Conservation (phyloP, 805 yeast species). For the Candida yuanshanica region DNA sequence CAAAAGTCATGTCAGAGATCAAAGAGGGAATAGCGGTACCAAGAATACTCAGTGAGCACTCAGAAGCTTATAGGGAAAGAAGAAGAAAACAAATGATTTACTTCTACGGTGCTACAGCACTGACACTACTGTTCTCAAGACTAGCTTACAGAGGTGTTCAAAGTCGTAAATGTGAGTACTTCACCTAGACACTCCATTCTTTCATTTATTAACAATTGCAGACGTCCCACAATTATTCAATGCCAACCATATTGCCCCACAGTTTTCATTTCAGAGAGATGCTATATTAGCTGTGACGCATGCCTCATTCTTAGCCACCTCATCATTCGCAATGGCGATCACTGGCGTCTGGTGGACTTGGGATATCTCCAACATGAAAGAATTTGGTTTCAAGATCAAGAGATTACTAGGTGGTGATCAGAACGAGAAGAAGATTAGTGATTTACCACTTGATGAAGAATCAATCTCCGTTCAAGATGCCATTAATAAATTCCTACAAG, state of each 20-base stretch:
- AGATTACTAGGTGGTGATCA: conserved; percentile 62
- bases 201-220: conserved; percentile 15
- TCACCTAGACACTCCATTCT: background rate
- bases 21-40: conserved; percentile 9
- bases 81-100: conserved; percentile 66
- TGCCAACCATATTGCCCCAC: conserved; percentile 81
- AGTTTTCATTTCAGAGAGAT: conserved; percentile 73
- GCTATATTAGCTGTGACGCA: conserved; percentile 82
- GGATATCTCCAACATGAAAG: conserved; percentile 64
- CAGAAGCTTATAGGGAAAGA: conserved; percentile 30
- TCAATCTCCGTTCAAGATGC: conserved; percentile 51
- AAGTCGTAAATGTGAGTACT: conserved; percentile 49
- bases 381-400: conserved; percentile 68
- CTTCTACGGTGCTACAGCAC: conserved; percentile 67
- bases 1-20: conserved; percentile 7
- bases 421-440: conserved; percentile 40
- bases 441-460: conserved; percentile 52
- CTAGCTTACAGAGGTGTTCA: conserved; percentile 71
- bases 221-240: conserved; percentile 71
- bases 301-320: conserved; percentile 69
- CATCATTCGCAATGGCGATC: conserved; percentile 65
- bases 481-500: conserved; percentile 43
- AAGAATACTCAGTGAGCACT: conserved; percentile 10
- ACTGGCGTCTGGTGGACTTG: conserved; percentile 76
- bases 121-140: conserved; percentile 67